Evolutionary conservation across 140 eudicot species (phyloP).

Genomic region (Ambrosia hybrid): DNA sequence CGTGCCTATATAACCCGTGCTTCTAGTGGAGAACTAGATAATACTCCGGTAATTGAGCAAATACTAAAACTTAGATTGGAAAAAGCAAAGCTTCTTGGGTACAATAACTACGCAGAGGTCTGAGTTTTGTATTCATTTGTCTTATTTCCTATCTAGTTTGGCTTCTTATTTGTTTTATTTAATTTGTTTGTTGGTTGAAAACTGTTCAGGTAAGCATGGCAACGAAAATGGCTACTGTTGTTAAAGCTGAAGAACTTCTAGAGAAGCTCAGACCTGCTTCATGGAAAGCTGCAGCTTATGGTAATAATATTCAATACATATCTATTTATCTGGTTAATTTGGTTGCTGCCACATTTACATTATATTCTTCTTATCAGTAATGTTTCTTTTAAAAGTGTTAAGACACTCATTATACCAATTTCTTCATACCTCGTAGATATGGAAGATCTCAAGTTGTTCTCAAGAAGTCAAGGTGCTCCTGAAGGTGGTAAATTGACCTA

Average conservation of each 20-base stretch:
- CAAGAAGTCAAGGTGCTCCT: constrained; percentile 72
- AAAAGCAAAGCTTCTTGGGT: constrained; percentile 95
- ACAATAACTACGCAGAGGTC: constrained; percentile 96
- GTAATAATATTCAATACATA: constrained; percentile 35
- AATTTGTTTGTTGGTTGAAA: constrained; percentile 15
- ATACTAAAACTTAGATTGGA: constrained; percentile 83
- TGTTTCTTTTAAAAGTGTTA: neutral
- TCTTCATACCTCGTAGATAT: constrained; percentile 45
- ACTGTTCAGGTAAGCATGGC: constrained; percentile 89
- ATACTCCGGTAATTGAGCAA: constrained; percentile 76
- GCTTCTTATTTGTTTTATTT: neutral
- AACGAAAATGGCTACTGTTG: constrained; percentile 95
- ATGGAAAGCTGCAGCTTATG: constrained; percentile 92
- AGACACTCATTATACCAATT: constrained; percentile 9
- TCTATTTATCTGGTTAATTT: neutral
- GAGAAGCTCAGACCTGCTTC: constrained; percentile 94
- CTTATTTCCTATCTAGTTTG: neutral
- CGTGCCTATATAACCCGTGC: constrained; percentile 90
- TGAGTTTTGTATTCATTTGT: neutral
- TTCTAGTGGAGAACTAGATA: constrained; percentile 88
- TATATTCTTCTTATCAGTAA: neutral
- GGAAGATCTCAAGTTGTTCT: constrained; percentile 71
- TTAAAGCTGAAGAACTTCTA: constrained; percentile 88
- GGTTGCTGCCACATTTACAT: constrained; percentile 13
- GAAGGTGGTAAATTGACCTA: constrained; percentile 73